Base-by-base conservation (phyloP, 805 yeast genomes). In the Diddensiella transvaalensis region DNA sequence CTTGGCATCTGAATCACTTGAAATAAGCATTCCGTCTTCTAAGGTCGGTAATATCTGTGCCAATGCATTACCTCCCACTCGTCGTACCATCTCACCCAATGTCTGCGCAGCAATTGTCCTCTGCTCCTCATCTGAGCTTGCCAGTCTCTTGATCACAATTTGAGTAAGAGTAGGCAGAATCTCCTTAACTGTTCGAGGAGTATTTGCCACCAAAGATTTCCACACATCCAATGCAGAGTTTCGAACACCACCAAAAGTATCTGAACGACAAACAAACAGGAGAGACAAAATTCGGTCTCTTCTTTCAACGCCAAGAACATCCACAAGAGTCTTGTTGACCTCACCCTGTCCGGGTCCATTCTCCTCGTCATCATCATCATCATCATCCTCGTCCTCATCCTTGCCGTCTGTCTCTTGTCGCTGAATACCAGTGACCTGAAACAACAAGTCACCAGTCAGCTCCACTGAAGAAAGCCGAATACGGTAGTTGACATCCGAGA, bases 121-220 rank as follows among this genome's bases (percentile, higher is more conserved):
- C 61, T 88, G 87, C 44, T 76, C 77, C 40, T 79, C 85, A 53
- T 89, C 90, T 5, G 83, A 63, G n/a, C 89, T 82, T 0, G 96
- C 95, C 65, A 93, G 75, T 60, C 88, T 78, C 57, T 83, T 79
- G 50, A 93, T 87, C 60, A 93, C 82, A 59, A 87, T 77, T 51
- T 77, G 77, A 3, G 93, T 86, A 55, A 93, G 78, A 3, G 88
- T 75, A 24, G 96, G 95, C 53, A 93, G 68, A 52, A 93, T 88
- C 65, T 90, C 97, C 72, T 87, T 91, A 41, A 93, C 85, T 2
- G 96, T 87, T 62, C 86, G 82, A 38, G 99, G 98, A 19, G 99
- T 93, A 65, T 93, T 93, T 42, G 96, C 86, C 44, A 93, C 97
- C 62, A 93, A 74, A 0, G 96, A 88, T 70, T 90, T 90, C 99